Percentiles rank a stretch among this genome's conserved stretches.
Conservation (phyloP, 2,329 filamentous ascomycete species). For the Fusarium armeniacum region DNA sequence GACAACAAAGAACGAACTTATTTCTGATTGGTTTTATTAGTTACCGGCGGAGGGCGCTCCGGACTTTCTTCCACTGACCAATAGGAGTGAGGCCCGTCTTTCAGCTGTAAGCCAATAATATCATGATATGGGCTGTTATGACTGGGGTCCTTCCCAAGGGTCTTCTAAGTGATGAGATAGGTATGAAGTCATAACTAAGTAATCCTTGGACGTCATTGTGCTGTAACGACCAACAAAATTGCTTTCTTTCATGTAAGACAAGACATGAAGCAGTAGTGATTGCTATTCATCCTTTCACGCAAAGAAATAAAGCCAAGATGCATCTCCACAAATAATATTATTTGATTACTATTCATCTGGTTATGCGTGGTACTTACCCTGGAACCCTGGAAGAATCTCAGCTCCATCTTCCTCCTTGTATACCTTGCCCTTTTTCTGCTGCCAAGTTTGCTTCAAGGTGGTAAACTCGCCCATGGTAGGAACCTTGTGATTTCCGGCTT, state of each 20-base stretch:
- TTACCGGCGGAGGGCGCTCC: not conserved
- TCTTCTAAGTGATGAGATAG: no score
- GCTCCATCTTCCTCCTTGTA: constrained; percentile 6
- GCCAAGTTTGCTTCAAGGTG: constrained; percentile 56
- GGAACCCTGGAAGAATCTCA: not conserved
- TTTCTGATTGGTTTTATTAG: not conserved
- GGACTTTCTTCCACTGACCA: not conserved
- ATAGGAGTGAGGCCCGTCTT: not conserved
- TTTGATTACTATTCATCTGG: no score
- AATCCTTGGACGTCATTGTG: not conserved
- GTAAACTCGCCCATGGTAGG: constrained; percentile 58
- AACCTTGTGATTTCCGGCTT: constrained; percentile 50
- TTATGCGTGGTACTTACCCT: not conserved
- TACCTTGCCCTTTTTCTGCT: constrained; percentile 34
- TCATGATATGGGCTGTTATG: accelerated
- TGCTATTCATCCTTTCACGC: no score
- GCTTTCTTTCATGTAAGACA: no score
- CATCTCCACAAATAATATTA: no score
- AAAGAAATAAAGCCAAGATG: no score
- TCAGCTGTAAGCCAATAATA: not conserved
- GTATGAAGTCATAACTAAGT: no score
- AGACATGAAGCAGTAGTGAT: no score
- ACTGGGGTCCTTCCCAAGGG: not conserved
- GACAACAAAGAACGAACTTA: not conserved
- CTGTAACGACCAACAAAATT: not conserved